Evolutionary conservation across 352 stramenopile genomes (phyloP), one percentile per base, ranked within the genome.

Genomic region (Phytophthora quininea): DNA sequence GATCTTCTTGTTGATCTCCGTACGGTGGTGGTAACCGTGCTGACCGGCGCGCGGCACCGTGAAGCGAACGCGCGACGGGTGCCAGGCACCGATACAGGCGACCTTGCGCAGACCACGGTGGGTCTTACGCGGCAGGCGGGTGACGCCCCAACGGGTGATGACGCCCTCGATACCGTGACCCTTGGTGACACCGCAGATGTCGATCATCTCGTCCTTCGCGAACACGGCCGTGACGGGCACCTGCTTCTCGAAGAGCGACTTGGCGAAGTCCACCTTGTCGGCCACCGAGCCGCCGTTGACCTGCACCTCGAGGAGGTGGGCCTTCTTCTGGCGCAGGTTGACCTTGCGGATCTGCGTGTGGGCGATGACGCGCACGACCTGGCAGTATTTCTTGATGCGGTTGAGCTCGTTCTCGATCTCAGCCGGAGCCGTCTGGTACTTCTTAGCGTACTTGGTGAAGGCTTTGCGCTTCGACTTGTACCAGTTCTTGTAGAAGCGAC

Each of bases 401-500:
- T 98, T 98, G 54, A 99, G 88, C 88, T 99, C 97, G 69, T 97
- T 95, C 73, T 98, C 95, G 71, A 99, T 98, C 68, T 98, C 89
- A 8, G 79, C 80, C 46, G 82, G 84, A 62, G 88, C 89, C 48
- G 97, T 97, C 62, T 96, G 88, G 92, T 99, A 99, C 88, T 99
- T 99, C 89, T 99, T 99, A 64, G 97, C 96, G 86, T 99, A 99
- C 89, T 99, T 99, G 85, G 98, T 99, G 92, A 99, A 99, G 59
- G 98, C 98, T 97, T 99, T 99, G 64, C 98, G 97, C 97, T 99
- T 99, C 77, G 86, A 96, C 74, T 97, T 97, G 90, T 99, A 99
- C 98, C 98, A 99, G 95, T 99, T 99, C 97, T 99, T 99, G 97
- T 99, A 99, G 84, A 99, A 99, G 76, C 98, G 96, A 90, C 97